Evolutionary conservation across 306 rosid genomes (phyloP).

Genomic region (Lithocarpus polystachyus): DNA sequence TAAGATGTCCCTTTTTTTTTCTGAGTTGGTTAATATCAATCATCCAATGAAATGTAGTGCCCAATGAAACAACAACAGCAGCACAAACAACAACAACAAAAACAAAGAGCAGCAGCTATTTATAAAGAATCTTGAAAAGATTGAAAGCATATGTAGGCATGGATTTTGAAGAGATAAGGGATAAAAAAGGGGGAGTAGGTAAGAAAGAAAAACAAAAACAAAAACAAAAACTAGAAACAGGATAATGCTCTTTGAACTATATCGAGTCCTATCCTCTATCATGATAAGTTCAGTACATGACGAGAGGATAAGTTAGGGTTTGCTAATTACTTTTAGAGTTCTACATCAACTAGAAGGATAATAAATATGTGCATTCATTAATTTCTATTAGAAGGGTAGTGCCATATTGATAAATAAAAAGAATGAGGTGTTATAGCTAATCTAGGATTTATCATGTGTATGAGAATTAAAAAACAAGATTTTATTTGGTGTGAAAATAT

Average conservation of each 20-base stretch:
- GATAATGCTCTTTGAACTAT: not conserved
- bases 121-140: slow-evolving; percentile 30
- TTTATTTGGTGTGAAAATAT: too few species aligned
- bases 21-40: slow-evolving; percentile 10
- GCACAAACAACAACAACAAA: slow-evolving; percentile 15
- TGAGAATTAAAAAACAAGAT: too few species aligned
- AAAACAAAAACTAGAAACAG: not conserved
- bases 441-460: too few species aligned
- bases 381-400: too few species aligned
- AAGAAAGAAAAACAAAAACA: not conserved
- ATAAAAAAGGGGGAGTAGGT: slow-evolving; percentile 2
- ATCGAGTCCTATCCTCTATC: not conserved
- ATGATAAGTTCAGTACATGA: not conserved
- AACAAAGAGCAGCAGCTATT: slow-evolving; percentile 19
- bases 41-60: slow-evolving; percentile 12
- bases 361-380: too few species aligned
- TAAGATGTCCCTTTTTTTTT: slow-evolving; percentile 19
- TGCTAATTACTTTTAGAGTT: too few species aligned
- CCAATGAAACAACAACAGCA: slow-evolving; percentile 38
- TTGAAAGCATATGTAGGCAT: slow-evolving; percentile 7
- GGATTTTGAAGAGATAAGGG: slow-evolving; percentile 5
- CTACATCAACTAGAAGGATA: too few species aligned
- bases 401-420: too few species aligned
- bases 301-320: too few species aligned
- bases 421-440: too few species aligned